A percentile compares a stretch with the other conserved stretches of the same genome.
phyloP scores from a whole-genome alignment of 2,329 filamentous ascomycete genomes.

The Diplodia sapinea region DNA sequence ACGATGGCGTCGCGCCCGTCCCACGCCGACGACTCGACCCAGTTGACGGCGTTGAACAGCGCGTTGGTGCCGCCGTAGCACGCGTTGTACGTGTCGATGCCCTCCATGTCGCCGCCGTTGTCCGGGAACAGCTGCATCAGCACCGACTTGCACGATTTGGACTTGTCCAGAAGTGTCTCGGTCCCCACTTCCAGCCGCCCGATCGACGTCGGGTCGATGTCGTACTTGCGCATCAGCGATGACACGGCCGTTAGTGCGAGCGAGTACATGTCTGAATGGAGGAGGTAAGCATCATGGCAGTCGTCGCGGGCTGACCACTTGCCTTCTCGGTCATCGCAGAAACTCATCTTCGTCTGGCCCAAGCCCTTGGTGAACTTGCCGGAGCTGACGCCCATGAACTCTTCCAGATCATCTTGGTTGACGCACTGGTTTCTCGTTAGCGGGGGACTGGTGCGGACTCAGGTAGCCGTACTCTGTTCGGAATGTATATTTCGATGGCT shows the following conservation, averaged over 20 bases:
- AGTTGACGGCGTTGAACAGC: constrained; percentile 61
- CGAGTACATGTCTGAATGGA: constrained; percentile 57
- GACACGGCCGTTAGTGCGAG: constrained; percentile 59
- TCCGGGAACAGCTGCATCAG: constrained; percentile 59
- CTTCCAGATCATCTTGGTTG: constrained; percentile 60
- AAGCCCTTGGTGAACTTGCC: constrained; percentile 62
- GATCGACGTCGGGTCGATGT: constrained; percentile 57
- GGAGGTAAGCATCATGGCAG: neutral
- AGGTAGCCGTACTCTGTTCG: constrained; percentile 33
- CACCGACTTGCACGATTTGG: constrained; percentile 61
- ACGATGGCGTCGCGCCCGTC: constrained; percentile 60
- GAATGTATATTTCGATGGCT: constrained; percentile 62
- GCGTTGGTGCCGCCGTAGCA: constrained; percentile 63
- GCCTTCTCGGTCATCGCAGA: constrained; percentile 62
- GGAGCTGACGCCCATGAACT: constrained; percentile 59
- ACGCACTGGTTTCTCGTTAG: constrained; percentile 54
- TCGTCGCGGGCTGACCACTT: constrained; percentile 26
- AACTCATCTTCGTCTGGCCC: constrained; percentile 62
- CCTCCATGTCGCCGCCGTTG: constrained; percentile 59
- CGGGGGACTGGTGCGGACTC: too few species aligned
- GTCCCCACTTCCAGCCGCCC: constrained; percentile 61
- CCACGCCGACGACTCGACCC: constrained; percentile 61
- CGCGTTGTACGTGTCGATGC: constrained; percentile 60
- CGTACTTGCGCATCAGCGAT: constrained; percentile 60
- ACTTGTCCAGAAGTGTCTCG: constrained; percentile 62